A percentile compares a stretch with the other conserved stretches of the same genome.
These are phyloP conservation scores for Acacia confusa DNA, from an alignment of 306 rosid species.

Conservation along the genomic window DNA sequence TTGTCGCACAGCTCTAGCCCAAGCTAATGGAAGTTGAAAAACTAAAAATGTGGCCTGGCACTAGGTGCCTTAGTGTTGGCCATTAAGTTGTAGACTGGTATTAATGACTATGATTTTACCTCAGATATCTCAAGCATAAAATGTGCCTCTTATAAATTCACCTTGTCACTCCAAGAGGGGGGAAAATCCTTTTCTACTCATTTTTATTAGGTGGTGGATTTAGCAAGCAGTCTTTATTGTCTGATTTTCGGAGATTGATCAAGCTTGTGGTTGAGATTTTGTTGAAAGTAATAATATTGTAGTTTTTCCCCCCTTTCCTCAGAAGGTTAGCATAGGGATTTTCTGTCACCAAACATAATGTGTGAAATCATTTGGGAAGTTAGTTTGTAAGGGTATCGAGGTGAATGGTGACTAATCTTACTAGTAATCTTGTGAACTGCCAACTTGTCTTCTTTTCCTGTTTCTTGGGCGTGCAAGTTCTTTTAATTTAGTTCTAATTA, in stretches of 20 bases:
- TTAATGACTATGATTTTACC: neutral
- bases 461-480: constrained; percentile 14
- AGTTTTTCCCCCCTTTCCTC: neutral
- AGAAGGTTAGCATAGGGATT: neutral
- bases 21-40: neutral
- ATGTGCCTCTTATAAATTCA: neutral
- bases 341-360: neutral
- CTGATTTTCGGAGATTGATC: neutral
- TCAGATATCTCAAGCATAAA: neutral
- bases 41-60: neutral
- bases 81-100: neutral
- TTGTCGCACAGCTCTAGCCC: neutral
- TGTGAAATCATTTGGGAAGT: neutral
- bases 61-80: neutral
- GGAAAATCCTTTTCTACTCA: neutral
- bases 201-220: neutral
- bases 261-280: neutral
- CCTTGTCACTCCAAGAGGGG: neutral
- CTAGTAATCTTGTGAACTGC: neutral
- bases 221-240: neutral
- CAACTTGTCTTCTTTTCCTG: neutral
- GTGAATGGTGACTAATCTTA: constrained; percentile 19
- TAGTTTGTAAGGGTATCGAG: constrained; percentile 2
- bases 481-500: constrained; percentile 2
- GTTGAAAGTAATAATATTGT: neutral